phyloP scores from a whole-genome alignment of 352 stramenopile species.

The Phytophthora boehmeriae region DNA sequence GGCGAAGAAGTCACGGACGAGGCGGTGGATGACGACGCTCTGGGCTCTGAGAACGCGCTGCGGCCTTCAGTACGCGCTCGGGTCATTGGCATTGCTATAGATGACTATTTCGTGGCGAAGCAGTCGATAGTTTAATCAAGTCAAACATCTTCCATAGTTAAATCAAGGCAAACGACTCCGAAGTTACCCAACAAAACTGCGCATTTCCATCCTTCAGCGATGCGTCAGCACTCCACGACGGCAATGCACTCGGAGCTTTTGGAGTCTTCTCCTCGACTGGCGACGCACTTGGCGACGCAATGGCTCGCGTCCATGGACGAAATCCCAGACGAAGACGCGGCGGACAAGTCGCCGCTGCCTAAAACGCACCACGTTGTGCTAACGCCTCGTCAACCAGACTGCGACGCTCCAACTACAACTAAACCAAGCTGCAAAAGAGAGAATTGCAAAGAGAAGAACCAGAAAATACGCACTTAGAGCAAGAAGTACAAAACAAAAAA shows the following conservation, averaged over 20 bases:
- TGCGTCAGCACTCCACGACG: no score
- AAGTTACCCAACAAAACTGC: no score
- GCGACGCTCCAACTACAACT: conserved; percentile 10
- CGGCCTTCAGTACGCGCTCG: no score
- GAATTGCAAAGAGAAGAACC: neutral
- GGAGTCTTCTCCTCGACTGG: conserved; percentile 30
- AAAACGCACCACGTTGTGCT: neutral
- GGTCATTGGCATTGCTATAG: no score
- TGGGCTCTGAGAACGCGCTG: neutral
- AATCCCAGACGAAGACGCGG: conserved; percentile 23
- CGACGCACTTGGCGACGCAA: conserved; percentile 29
- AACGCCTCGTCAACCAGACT: neutral
- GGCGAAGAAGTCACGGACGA: conserved; percentile 22
- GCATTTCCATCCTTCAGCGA: no score
- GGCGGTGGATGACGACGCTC: conserved; percentile 12
- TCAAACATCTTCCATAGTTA: no score
- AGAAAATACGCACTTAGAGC: neutral
- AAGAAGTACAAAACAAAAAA: conserved; percentile 17
- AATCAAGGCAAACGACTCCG: no score
- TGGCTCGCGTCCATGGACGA: conserved; percentile 33
- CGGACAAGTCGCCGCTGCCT: neutral
- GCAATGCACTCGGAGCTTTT: conserved; percentile 6
- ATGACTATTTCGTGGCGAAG: no score
- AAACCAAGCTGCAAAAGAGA: conserved; percentile 19
- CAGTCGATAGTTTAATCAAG: no score